Evolutionary conservation across 116 monocot genomes (phyloP), one percentile per base, ranked within the genome.

Genomic region (Phalaenopsis hybrid): DNA sequence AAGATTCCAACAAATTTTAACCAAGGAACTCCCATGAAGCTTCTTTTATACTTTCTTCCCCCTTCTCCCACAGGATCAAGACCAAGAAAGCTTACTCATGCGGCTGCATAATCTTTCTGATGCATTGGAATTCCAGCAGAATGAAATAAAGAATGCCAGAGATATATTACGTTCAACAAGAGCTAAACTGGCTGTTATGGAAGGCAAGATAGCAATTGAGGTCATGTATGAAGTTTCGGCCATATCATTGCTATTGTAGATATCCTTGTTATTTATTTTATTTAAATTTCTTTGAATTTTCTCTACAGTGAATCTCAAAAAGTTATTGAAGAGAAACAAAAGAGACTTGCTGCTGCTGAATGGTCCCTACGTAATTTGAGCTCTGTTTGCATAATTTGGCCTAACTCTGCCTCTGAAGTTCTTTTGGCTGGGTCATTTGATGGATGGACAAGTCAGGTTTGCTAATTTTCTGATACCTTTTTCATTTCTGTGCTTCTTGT

Each of bases 341-440:
- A 76, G 80, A 89, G 75, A 79, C 83, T 93, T 82, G 83, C 83
- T 82, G 81, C 83, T 85, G 88, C 82, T 86, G 81, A 86, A 79
- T 93, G 76, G 63, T 89, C 85, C 70, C 44, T 88, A 34, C 17
- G 44, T 8, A 76, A 83, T 69, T 90, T 98, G 34, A 86, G 84
- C 17, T 87, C 88, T 43, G 82, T 73, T 34, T 86, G 80, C 78
- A 84, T 95, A 80, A 81, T 89, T 20, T 98, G 98, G 95, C 80
- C 93, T 34, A 89, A 80, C 79, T 75, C 88, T 83, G 98, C 95
- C 85, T 89, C 88, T 75, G 95, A 98, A 80, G 98, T 95, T 86
- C 75, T 91, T 34, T 80, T 98, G 61, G 82, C 86, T 79, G 98
- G 98, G 33, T 98, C 98, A 59, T 98, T 95, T 88, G 92, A 98